phyloP scores from a whole-genome alignment of 2,329 filamentous ascomycete genomes.

The Aspergillus floridensis region DNA sequence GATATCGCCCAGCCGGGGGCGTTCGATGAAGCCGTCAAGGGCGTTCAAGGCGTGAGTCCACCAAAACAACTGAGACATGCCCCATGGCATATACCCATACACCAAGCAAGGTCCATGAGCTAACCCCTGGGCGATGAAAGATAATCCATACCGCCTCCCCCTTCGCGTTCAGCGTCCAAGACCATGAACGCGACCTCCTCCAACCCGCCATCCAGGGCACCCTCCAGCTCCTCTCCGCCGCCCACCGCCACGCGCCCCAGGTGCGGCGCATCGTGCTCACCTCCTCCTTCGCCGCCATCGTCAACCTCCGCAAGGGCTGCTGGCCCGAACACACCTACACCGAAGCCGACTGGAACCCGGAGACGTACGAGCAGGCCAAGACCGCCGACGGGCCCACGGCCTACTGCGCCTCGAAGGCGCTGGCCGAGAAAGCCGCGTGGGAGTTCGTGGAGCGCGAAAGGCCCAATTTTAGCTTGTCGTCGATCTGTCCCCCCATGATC shows the following conservation, averaged over 20 bases:
- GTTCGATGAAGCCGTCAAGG: slow-evolving; percentile 37
- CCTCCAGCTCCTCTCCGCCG: background rate
- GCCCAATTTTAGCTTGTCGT: slow-evolving; percentile 4
- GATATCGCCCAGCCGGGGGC: slow-evolving; percentile 29
- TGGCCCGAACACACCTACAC: background rate
- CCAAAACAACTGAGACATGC: background rate
- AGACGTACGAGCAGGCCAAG: background rate
- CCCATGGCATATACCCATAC: too few species aligned
- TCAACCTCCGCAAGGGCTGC: background rate
- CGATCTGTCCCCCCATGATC: slow-evolving; percentile 4
- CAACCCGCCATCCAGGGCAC: slow-evolving; percentile 6
- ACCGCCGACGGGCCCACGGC: background rate
- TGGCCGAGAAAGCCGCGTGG: slow-evolving; percentile 10
- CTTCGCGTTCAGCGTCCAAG: background rate
- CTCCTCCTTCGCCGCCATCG: slow-evolving; percentile 4
- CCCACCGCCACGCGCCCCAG: background rate
- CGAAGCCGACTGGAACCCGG: background rate
- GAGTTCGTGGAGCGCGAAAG: background rate
- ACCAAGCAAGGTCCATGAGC: too few species aligned
- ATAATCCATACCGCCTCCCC: background rate
- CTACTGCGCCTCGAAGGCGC: background rate
- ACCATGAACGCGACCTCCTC: background rate
- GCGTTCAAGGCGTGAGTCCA: slow-evolving; percentile 36
- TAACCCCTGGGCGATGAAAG: background rate
- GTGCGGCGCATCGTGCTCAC: slow-evolving; percentile 5